A percentile compares a stretch with the other conserved stretches of the same genome.
phyloP scores from a whole-genome alignment of 495 filamentous ascomycete species.

The Penicillium cinerascens region DNA sequence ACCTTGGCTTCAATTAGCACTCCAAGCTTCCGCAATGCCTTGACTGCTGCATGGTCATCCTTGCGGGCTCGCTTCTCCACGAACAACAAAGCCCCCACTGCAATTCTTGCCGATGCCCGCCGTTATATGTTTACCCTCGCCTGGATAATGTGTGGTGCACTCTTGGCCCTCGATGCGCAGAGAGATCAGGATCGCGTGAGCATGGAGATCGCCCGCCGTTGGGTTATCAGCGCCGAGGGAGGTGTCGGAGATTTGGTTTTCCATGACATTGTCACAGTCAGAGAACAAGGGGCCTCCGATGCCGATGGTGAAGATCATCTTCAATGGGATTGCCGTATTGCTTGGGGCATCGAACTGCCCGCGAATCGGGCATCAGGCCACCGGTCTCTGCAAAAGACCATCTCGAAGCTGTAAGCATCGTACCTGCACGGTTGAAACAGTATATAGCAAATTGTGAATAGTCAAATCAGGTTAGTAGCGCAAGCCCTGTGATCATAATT shows the following conservation, averaged over 20 bases:
- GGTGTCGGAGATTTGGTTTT: slow-evolving; percentile 32
- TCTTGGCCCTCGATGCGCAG: slow-evolving; percentile 31
- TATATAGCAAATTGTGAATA: background rate
- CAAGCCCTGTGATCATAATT: no score
- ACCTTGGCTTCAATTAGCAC: slow-evolving; percentile 21
- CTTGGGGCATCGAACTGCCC: slow-evolving; percentile 32
- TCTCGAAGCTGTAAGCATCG: slow-evolving; percentile 14
- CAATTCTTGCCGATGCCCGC: slow-evolving; percentile 30
- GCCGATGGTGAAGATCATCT: slow-evolving; percentile 14
- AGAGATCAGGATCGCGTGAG: slow-evolving; percentile 28
- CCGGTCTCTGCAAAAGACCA: slow-evolving; percentile 24
- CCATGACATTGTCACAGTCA: slow-evolving; percentile 24
- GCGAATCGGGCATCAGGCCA: slow-evolving; percentile 22
- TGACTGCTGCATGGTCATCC: slow-evolving; percentile 19
- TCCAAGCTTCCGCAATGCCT: background rate
- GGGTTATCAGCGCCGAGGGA: slow-evolving; percentile 27
- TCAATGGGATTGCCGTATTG: slow-evolving; percentile 34
- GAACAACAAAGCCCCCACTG: slow-evolving; percentile 4
- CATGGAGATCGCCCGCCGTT: slow-evolving; percentile 31
- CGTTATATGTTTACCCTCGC: slow-evolving; percentile 37
- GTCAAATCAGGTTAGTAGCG: background rate
- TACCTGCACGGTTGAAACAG: background rate
- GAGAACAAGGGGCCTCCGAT: background rate
- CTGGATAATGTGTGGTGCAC: slow-evolving; percentile 29
- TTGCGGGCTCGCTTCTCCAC: slow-evolving; percentile 15